Percentiles rank a stretch among this genome's conserved stretches.
phyloP scores from a whole-genome alignment of 306 rosid species.

The Calophaca sinica region DNA sequence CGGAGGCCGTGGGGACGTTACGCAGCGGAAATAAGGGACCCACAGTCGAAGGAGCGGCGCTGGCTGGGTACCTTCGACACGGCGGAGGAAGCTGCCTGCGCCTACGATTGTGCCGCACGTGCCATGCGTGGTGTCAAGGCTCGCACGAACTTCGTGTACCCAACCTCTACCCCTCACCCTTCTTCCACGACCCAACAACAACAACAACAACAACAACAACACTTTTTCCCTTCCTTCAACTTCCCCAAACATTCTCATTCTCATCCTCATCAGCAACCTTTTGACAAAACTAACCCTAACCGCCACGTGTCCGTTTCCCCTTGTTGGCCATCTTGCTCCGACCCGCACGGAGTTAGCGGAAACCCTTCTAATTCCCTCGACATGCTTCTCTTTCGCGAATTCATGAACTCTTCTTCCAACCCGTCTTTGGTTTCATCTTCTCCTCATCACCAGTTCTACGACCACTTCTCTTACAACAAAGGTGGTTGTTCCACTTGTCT shows the following conservation, averaged over 20 bases:
- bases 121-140: constrained; percentile 94
- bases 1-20: constrained; percentile 98
- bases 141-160: constrained; percentile 82
- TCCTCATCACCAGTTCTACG: constrained; percentile 21
- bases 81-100: constrained; percentile 96
- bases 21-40: constrained; percentile 98
- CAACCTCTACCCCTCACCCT: constrained; percentile 49
- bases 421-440: constrained; percentile 34
- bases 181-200: constrained; percentile 23
- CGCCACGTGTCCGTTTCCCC: constrained; percentile 31
- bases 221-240: constrained; percentile 48
- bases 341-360: neutral
- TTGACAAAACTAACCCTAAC: neutral
- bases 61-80: constrained; percentile 99
- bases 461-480: constrained; percentile 42
- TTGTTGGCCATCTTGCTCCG: constrained; percentile 42
- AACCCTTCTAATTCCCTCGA: constrained; percentile 52
- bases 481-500: neutral
- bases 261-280: constrained; percentile 25
- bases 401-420: constrained; percentile 48
- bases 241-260: constrained; percentile 25
- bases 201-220: constrained; percentile 11
- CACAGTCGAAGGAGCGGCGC: constrained; percentile 82
- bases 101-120: constrained; percentile 95
- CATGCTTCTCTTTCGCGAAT: constrained; percentile 63